Evolutionary conservation across 2,329 filamentous ascomycete genomes (phyloP).

Genomic region (Botrytis pseudocinerea): DNA sequence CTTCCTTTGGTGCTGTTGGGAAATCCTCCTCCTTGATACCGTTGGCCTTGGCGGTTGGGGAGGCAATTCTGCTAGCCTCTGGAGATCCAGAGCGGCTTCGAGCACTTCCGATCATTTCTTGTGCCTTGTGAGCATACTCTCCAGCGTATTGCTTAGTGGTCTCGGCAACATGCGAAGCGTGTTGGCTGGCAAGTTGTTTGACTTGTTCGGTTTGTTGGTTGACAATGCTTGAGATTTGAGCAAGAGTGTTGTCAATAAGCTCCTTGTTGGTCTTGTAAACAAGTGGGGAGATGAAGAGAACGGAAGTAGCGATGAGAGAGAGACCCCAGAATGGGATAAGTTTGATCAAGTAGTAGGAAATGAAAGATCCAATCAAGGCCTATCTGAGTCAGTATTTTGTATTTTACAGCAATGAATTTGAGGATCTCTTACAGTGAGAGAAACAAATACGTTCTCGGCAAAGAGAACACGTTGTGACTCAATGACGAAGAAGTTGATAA

Average conservation of each 20-base stretch:
- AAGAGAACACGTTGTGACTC: slow-evolving; percentile 69
- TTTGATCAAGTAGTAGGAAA: slow-evolving; percentile 69
- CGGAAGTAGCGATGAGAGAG: slow-evolving; percentile 58
- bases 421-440: slow-evolving; percentile 54
- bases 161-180: slow-evolving; percentile 62
- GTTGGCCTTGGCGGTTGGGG: slow-evolving; percentile 30
- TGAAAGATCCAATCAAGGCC: slow-evolving; percentile 61
- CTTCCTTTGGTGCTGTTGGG: slow-evolving; percentile 39
- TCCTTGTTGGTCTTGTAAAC: slow-evolving; percentile 69
- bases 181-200: slow-evolving; percentile 61
- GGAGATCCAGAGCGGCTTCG: slow-evolving; percentile 39
- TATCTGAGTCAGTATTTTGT: slow-evolving; percentile 39
- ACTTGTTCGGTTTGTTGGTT: slow-evolving; percentile 64
- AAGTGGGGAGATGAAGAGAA: slow-evolving; percentile 62
- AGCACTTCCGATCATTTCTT: slow-evolving; percentile 55
- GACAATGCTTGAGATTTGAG: slow-evolving; percentile 58
- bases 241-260: slow-evolving; percentile 64
- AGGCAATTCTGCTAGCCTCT: slow-evolving; percentile 26
- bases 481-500: slow-evolving; percentile 71
- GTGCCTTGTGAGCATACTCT: slow-evolving; percentile 68
- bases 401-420: neutral
- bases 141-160: slow-evolving; percentile 68
- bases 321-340: slow-evolving; percentile 70
- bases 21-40: slow-evolving; percentile 37
- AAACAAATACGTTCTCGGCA: slow-evolving; percentile 64